Evolutionary conservation across 768 basidiomycete genomes (phyloP).

Genomic region (Kockovaella imperatae): DNA sequence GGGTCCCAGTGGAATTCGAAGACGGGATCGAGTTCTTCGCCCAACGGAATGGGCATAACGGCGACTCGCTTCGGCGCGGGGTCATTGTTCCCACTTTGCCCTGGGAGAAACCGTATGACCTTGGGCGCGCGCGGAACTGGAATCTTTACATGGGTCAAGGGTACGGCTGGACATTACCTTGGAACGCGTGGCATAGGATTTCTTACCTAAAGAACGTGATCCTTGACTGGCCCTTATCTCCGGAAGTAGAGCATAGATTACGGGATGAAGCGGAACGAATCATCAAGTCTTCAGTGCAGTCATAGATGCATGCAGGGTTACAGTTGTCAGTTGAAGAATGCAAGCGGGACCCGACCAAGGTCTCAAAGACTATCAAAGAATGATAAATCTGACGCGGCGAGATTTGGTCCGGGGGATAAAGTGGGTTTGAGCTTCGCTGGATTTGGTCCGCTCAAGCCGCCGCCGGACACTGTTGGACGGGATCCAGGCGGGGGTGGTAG

Average conservation of each 20-base stretch:
- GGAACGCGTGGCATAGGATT: slow-evolving; percentile 15
- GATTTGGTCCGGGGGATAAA: not conserved
- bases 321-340: too few species aligned
- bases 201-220: slow-evolving; percentile 12
- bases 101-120: slow-evolving; percentile 27
- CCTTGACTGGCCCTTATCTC: slow-evolving; percentile 30
- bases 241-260: too few species aligned
- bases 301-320: too few species aligned
- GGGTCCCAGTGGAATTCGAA: slow-evolving; percentile 6
- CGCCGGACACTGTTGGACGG: not conserved
- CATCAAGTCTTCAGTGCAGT: too few species aligned
- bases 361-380: slow-evolving; percentile 1
- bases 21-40: slow-evolving; percentile 3
- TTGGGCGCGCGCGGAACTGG: slow-evolving; percentile 22
- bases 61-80: slow-evolving; percentile 1
- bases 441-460: not conserved
- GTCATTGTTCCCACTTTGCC: slow-evolving; percentile 11
- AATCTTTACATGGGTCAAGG: slow-evolving; percentile 25
- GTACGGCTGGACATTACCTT: slow-evolving; percentile 24
- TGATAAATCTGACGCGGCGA: not conserved
- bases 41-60: not conserved
- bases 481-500: not conserved
- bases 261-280: too few species aligned
- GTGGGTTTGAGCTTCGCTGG: not conserved
- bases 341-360: too few species aligned